Evolutionary conservation across 768 basidiomycete species (phyloP).

Genomic region (Panaeolus papilionaceus): DNA sequence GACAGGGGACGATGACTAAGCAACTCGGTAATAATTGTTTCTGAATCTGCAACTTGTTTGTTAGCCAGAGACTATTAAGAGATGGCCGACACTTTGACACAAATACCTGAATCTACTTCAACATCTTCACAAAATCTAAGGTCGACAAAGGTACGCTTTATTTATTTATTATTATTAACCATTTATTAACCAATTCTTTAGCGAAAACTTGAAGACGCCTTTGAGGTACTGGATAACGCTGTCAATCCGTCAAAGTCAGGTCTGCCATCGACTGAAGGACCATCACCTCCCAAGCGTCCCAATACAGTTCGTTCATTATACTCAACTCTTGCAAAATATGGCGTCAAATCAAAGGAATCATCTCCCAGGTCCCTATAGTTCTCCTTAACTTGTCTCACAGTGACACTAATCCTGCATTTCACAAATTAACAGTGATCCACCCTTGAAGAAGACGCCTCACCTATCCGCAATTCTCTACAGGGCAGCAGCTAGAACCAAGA

Average conservation of each 20-base stretch:
- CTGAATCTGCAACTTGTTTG: not conserved
- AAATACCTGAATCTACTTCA: constrained; percentile 27
- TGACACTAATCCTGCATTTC: constrained; percentile 15
- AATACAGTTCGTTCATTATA: constrained; percentile 68
- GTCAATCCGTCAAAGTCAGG: constrained; percentile 44
- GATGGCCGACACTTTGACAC: constrained; percentile 10
- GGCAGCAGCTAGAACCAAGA: constrained; percentile 61
- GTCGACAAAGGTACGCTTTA: constrained; percentile 51
- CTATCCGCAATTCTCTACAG: constrained; percentile 76
- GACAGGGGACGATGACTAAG: too few species aligned
- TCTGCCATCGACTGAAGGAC: constrained; percentile 30
- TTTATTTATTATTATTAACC: not conserved
- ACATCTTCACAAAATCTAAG: constrained; percentile 26
- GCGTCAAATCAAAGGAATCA: constrained; percentile 60
- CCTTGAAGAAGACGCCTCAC: constrained; percentile 66
- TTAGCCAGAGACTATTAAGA: not conserved
- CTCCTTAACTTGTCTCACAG: not conserved
- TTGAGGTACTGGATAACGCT: constrained; percentile 72
- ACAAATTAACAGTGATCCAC: constrained; percentile 22
- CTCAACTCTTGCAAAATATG: constrained; percentile 81
- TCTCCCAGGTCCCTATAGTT: not conserved
- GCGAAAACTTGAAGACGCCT: constrained; percentile 86
- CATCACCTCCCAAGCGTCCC: constrained; percentile 60
- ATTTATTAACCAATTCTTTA: constrained; percentile 33
- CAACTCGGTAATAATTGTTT: too few species aligned